Conservation (phyloP, 2,329 filamentous ascomycete genomes). For the Xylariaceae sp. region DNA sequence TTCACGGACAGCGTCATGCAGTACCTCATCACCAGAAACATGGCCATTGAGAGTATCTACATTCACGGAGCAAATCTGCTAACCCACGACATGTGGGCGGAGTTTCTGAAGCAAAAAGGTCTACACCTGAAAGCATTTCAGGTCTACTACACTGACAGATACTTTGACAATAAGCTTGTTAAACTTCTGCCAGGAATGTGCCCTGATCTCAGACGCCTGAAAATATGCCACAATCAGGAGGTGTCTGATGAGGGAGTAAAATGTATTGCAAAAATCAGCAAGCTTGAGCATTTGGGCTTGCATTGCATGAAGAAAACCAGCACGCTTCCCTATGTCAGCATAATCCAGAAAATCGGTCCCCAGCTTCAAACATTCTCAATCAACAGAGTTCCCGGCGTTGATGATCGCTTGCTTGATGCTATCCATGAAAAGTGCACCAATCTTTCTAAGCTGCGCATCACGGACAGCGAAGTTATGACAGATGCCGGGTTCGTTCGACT, state of each 20-base stretch:
- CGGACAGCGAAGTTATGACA: conserved; percentile 69
- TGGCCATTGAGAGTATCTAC: conserved; percentile 66
- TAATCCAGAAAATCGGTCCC: conserved; percentile 60
- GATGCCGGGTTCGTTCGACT: conserved; percentile 69
- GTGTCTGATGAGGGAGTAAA: conserved; percentile 63
- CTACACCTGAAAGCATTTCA: conserved; percentile 62
- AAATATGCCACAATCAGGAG: conserved; percentile 75
- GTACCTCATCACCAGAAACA: conserved; percentile 71
- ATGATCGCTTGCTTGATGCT: conserved; percentile 65
- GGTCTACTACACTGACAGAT: conserved; percentile 77
- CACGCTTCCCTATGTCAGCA: conserved; percentile 53
- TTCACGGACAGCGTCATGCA: conserved; percentile 82
- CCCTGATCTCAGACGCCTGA: conserved; percentile 67
- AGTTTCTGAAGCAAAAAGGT: conserved; percentile 64
- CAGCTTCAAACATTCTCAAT: conserved; percentile 75
- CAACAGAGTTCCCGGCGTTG: conserved; percentile 59
- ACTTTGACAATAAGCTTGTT: conserved; percentile 70
- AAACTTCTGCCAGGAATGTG: conserved; percentile 59
- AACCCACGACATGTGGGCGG: conserved; percentile 69
- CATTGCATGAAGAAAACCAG: conserved; percentile 57
- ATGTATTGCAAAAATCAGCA: conserved; percentile 57
- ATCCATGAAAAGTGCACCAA: conserved; percentile 66
- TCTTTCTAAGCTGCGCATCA: conserved; percentile 75
- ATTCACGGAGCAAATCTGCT: conserved; percentile 83
- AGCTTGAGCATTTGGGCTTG: conserved; percentile 71